Percentiles rank a stretch among this genome's conserved stretches.
These are phyloP conservation scores for Hymenoscyphus fructigenus DNA, from an alignment of 2,329 filamentous ascomycete species.

Conservation along the genomic window DNA sequence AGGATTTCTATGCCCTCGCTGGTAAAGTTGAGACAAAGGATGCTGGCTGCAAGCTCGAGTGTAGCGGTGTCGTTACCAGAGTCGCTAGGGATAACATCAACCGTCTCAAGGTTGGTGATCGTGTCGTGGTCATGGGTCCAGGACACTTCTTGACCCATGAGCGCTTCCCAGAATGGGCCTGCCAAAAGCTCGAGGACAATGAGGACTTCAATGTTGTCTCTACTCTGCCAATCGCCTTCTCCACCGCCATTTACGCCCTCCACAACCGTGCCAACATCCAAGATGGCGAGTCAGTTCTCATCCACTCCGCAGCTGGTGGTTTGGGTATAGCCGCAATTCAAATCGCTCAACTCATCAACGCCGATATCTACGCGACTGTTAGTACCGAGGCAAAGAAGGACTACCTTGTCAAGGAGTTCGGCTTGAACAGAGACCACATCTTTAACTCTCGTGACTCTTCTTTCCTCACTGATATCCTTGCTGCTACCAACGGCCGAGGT, in stretches of 20 bases:
- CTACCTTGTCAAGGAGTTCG: constrained; percentile 10
- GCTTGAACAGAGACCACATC: constrained; percentile 9
- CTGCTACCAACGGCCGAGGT: constrained; percentile 24
- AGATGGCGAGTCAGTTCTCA: constrained; percentile 31
- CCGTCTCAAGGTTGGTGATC: constrained; percentile 29
- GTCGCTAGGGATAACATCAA: constrained; percentile 26
- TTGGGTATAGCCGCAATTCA: constrained; percentile 37
- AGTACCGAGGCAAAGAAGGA: constrained; percentile 16
- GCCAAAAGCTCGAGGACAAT: constrained; percentile 17
- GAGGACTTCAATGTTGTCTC: constrained; percentile 21
- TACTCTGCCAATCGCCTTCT: constrained; percentile 21
- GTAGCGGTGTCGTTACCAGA: constrained; percentile 26
- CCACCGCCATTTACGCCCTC: constrained; percentile 23
- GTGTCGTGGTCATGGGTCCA: constrained; percentile 20
- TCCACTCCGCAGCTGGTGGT: constrained; percentile 35
- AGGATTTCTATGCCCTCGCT: constrained; percentile 29
- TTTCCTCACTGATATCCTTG: constrained; percentile 25
- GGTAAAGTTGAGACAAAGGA: constrained; percentile 30
- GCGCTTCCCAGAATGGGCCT: constrained; percentile 18
- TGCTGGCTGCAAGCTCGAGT: constrained; percentile 25
- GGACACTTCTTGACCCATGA: constrained; percentile 11
- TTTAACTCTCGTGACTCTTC: constrained; percentile 18
- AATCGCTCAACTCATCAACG: constrained; percentile 29
- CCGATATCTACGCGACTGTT: constrained; percentile 32
- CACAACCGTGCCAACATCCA: constrained; percentile 17